phyloP scores from a whole-genome alignment of 805 yeast genomes.

The Komagataella phaffii region DNA sequence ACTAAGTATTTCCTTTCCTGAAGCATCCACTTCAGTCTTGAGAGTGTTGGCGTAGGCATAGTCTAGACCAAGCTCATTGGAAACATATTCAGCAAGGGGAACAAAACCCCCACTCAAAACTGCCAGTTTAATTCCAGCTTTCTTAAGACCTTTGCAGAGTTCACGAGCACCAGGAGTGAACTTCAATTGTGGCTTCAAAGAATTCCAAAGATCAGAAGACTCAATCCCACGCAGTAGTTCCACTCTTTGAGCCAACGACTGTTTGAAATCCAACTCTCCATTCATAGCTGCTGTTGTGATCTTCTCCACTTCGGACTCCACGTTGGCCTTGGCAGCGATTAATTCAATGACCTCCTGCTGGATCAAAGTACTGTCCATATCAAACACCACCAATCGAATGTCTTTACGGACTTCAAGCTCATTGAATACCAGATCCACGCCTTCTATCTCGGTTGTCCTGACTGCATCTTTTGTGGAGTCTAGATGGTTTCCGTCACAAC shows the following conservation, averaged over 20 bases:
- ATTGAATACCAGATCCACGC: constrained; percentile 31
- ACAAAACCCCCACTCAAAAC: constrained; percentile 93
- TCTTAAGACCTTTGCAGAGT: constrained; percentile 48
- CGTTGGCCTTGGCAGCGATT: constrained; percentile 88
- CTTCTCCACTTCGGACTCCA: constrained; percentile 74
- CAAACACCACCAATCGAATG: constrained; percentile 69
- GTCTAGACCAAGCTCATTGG: constrained; percentile 55
- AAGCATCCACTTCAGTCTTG: constrained; percentile 24
- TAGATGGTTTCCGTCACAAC: background rate
- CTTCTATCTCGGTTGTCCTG: constrained; percentile 12
- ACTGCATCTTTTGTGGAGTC: constrained; percentile 2
- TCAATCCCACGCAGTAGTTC: constrained; percentile 71
- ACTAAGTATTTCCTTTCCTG: constrained; percentile 35
- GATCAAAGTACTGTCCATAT: constrained; percentile 95
- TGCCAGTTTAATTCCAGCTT: constrained; percentile 55
- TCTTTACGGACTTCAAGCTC: constrained; percentile 17
- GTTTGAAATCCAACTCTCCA: constrained; percentile 85
- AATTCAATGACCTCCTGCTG: constrained; percentile 94
- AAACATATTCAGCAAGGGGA: constrained; percentile 72
- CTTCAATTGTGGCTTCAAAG: constrained; percentile 50
- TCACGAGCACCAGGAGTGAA: constrained; percentile 83
- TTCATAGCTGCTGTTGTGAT: constrained; percentile 95
- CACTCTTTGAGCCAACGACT: constrained; percentile 67
- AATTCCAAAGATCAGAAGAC: constrained; percentile 61
- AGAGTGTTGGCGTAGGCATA: constrained; percentile 81